Conservation (phyloP, 176 grass and related monocot genomes). For the Aegilops tauschii region DNA sequence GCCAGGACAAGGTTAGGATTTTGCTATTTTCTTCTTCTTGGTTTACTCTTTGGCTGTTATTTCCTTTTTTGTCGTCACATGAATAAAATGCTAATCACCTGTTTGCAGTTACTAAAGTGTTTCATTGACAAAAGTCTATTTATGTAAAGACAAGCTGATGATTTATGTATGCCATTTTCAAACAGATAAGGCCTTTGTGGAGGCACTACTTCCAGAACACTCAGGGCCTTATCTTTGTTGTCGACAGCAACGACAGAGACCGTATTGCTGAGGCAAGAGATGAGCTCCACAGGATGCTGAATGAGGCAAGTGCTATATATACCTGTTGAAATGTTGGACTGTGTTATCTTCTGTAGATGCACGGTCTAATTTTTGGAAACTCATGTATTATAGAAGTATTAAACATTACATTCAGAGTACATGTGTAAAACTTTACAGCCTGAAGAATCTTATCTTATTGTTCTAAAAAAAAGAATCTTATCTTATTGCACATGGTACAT, state of each 20-base stretch:
- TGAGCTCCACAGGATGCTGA: constrained; percentile 33
- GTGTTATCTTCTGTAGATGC: background rate
- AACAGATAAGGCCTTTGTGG: constrained; percentile 35
- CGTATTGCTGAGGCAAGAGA: constrained; percentile 27
- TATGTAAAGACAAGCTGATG: constrained; percentile 4
- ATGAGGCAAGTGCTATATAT: constrained; percentile 18
- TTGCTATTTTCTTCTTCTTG: background rate
- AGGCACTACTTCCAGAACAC: constrained; percentile 38
- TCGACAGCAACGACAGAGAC: constrained; percentile 32
- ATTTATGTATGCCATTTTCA: background rate
- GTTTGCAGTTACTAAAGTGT: background rate
- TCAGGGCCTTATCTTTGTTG: constrained; percentile 34
- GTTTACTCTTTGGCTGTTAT: background rate
- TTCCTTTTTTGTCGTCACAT: background rate
- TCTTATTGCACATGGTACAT: background rate
- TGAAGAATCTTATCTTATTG: background rate
- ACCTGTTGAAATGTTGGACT: background rate
- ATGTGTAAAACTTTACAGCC: background rate
- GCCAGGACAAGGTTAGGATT: constrained; percentile 18
- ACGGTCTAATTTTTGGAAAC: background rate
- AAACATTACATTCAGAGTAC: background rate
- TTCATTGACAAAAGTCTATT: background rate
- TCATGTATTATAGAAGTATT: background rate
- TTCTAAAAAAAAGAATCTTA: background rate
- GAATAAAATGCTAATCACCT: background rate